phyloP scores from a whole-genome alignment of 164 flowering plant genomes.

The Chloranthus sessilifolius region DNA sequence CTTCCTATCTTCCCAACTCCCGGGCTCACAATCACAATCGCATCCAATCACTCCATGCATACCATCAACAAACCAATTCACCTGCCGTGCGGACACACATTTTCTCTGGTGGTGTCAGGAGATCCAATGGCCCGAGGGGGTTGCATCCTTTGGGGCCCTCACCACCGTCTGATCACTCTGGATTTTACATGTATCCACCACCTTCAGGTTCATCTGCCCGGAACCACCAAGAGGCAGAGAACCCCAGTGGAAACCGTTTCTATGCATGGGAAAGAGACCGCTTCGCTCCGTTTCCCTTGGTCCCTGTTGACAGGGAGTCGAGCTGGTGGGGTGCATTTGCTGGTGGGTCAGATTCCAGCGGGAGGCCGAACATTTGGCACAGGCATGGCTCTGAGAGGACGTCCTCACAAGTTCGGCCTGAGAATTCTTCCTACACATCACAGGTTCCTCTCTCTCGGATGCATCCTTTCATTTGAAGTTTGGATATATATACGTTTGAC shows the following conservation, averaged over 20 bases:
- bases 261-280: constrained; percentile 81
- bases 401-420: constrained; percentile 58
- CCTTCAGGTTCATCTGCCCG: constrained; percentile 47
- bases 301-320: constrained; percentile 61
- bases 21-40: constrained; percentile 65
- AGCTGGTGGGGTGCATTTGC: constrained; percentile 48
- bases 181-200: constrained; percentile 53
- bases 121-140: constrained; percentile 49
- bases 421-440: constrained; percentile 20
- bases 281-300: constrained; percentile 44
- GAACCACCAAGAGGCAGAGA: constrained; percentile 57
- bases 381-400: constrained; percentile 74
- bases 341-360: constrained; percentile 43
- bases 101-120: constrained; percentile 30
- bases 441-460: constrained; percentile 14
- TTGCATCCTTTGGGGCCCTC: constrained; percentile 33
- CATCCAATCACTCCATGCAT: constrained; percentile 63
- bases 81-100: constrained; percentile 38
- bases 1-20: constrained; percentile 68
- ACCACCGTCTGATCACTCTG: constrained; percentile 58
- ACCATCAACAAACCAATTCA: constrained; percentile 46
- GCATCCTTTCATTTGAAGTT: constrained; percentile 30
- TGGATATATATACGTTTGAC: too few relatives aligned
- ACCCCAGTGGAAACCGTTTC: constrained; percentile 35
- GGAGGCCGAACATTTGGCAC: constrained; percentile 51